Base-by-base conservation (phyloP, 164 flowering plant genomes). In the Chloranthus sessilifolius region DNA sequence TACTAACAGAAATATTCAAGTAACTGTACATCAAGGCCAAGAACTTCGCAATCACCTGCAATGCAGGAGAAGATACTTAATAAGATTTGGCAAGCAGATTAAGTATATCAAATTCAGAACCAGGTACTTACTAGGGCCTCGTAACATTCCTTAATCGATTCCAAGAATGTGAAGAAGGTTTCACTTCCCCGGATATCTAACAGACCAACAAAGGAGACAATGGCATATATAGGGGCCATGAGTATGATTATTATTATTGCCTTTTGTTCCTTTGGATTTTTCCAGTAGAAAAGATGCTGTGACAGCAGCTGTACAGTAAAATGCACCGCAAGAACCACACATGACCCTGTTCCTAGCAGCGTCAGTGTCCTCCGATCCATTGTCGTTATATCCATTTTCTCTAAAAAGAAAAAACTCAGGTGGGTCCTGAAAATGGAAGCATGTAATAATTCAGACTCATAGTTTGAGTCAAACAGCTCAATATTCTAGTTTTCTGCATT, bases 41-140 rank as follows among this genome's bases (percentile, higher is more conserved):
- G 65, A 92, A 92, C 79, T 86, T 92, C 19, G 97, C 97, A 62
- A 92, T 86, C 52, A 82, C 99, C 97, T 92, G 82, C 48, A 62
- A 55, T n/a, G n/a, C n/a, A n/a, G n/a, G n/a, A n/a, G n/a, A n/a
- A n/a, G n/a, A n/a, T n/a, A n/a, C n/a, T n/a, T n/a, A n/a, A n/a
- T n/a, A n/a, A n/a, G n/a, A n/a, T n/a, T n/a, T n/a, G n/a, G n/a
- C n/a, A n/a, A n/a, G n/a, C n/a, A n/a, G n/a, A n/a, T n/a, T n/a
- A n/a, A n/a, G n/a, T n/a, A n/a, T n/a, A n/a, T n/a, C n/a, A n/a
- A n/a, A n/a, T n/a, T n/a, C n/a, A n/a, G n/a, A n/a, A n/a, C n/a
- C n/a, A n/a, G n/a, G n/a, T n/a, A 61, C 80, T 66, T 55, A 88
- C 97, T 76, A 88, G 51, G 60, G 97, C 97, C 66, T 88, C 99